Conservation (phyloP, 352 stramenopile genomes). For the Pythium aquatile region DNA sequence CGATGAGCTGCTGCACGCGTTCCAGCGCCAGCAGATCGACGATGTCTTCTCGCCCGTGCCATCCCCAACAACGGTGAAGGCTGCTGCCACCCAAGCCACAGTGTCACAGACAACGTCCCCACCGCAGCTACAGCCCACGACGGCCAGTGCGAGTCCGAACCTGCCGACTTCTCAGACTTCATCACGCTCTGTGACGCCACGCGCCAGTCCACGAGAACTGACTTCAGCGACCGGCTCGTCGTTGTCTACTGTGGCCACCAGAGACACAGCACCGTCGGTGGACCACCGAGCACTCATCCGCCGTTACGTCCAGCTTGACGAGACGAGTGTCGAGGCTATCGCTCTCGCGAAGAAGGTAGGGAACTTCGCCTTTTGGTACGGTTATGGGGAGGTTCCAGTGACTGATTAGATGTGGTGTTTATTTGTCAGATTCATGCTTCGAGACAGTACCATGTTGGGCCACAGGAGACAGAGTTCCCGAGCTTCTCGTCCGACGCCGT, state of each 20-base stretch:
- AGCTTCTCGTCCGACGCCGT: slow-evolving; percentile 38
- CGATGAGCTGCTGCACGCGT: slow-evolving; percentile 41
- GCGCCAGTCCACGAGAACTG: not conserved
- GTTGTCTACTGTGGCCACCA: not conserved
- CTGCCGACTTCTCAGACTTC: not conserved
- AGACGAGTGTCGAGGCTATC: slow-evolving; percentile 40
- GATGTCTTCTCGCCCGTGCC: slow-evolving; percentile 17
- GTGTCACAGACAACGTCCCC: not conserved
- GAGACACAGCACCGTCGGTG: not conserved
- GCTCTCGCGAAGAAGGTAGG: slow-evolving; percentile 33
- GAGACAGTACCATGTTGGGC: slow-evolving; percentile 50
- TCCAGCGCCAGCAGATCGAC: slow-evolving; percentile 23
- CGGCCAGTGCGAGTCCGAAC: not conserved
- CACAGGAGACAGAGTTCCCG: slow-evolving; percentile 28
- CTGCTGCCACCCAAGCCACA: not conserved
- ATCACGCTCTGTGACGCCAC: slow-evolving; percentile 4
- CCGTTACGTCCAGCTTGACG: slow-evolving; percentile 42
- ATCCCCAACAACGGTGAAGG: not conserved
- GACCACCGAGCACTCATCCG: slow-evolving; percentile 30
- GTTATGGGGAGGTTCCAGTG: not conserved
- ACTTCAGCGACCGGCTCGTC: not conserved
- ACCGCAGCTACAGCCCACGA: not conserved
- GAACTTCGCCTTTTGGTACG: not conserved
- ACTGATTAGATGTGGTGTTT: not conserved
- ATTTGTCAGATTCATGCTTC: slow-evolving; percentile 34